Base-by-base conservation (phyloP, 441 rosid species). In the Eutrema salsugineum region DNA sequence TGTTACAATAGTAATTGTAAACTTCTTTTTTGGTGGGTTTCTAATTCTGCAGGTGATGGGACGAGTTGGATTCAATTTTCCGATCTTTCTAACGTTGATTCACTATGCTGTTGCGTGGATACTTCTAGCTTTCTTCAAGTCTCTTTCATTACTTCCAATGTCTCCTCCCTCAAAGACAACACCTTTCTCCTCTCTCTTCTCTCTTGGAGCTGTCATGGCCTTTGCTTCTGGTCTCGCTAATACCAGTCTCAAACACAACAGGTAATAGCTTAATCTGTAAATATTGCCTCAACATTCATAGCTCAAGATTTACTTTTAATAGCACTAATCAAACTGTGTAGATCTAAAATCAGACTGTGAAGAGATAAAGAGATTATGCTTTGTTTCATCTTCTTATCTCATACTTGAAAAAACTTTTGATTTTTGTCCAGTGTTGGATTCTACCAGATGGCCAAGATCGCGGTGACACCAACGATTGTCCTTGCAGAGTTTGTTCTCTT, bases 361-460 rank as follows among this genome's bases (percentile, higher is more conserved):
- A 38, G 5, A 40, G n/a, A 49, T 38, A 35, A 46, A 64, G 16
- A 56, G 53, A 11, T 14, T 73, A 2, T 64, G 35, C 66, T 65
- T 67, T 38, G 43, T 48, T 65, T 66, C 8, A 15, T 59, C 22
- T 36, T 48, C 32, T 48, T 8, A 5, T 17, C 48, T 54, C 28
- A 51, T 36, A 11, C 11, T 55, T 64, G 44, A 48, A 66, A 48
- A 66, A 57, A 60, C 44, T 73, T 50, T 50, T 53, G 9, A n/a
- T 3, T 17, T 44, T 3, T 64, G n/a, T 51, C 70, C 87, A 91
- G 99, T 6, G 87, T 95, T 54, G 99, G 99, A 70, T 91, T 95
- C 83, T 95, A 95, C 79, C 99, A 92, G 77, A 91, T 95, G 99
- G 91, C 95, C 54, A 92, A 95, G 85, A 95, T 95, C 48, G 98